These are phyloP conservation scores for Straminergon stramineum DNA, from an alignment of 225 moss, liverwort and hornwort genomes.

Conservation along the genomic window DNA sequence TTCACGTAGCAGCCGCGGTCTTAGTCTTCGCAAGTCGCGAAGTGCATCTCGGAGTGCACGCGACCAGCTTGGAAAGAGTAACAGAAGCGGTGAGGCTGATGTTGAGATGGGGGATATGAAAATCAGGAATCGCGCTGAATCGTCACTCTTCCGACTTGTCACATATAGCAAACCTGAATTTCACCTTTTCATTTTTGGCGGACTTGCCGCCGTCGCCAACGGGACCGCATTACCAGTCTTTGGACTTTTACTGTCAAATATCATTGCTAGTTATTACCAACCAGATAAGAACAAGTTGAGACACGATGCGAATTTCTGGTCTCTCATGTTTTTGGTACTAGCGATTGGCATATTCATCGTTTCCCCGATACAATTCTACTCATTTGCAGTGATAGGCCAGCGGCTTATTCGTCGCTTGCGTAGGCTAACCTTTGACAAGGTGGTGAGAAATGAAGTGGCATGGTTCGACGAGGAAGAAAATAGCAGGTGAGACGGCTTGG, in stretches of 20 bases:
- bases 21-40: slow-evolving; percentile 12
- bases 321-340: slow-evolving; percentile 63
- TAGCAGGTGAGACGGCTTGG: slow-evolving; percentile 45
- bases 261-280: slow-evolving; percentile 46
- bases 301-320: slow-evolving; percentile 66
- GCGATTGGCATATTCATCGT: slow-evolving; percentile 31
- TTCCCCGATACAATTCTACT: slow-evolving; percentile 7
- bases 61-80: slow-evolving; percentile 18
- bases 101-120: slow-evolving; percentile 24
- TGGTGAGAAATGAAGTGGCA: slow-evolving; percentile 70
- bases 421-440: slow-evolving; percentile 51
- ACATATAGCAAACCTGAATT: slow-evolving; percentile 45
- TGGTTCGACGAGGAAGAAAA: slow-evolving; percentile 82
- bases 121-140: slow-evolving; percentile 13
- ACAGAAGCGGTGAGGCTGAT: slow-evolving; percentile 8
- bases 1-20: slow-evolving; percentile 23
- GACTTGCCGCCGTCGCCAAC: slow-evolving; percentile 22
- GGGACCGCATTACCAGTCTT: slow-evolving; percentile 58
- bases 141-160: slow-evolving; percentile 60
- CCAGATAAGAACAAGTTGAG: slow-evolving; percentile 36
- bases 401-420: slow-evolving; percentile 67
- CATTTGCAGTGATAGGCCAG: slow-evolving; percentile 58
- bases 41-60: slow-evolving; percentile 21
- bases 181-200: slow-evolving; percentile 42
- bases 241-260: slow-evolving; percentile 58